Conservation (phyloP, 768 basidiomycete species). For the Pluteus cervinus region DNA sequence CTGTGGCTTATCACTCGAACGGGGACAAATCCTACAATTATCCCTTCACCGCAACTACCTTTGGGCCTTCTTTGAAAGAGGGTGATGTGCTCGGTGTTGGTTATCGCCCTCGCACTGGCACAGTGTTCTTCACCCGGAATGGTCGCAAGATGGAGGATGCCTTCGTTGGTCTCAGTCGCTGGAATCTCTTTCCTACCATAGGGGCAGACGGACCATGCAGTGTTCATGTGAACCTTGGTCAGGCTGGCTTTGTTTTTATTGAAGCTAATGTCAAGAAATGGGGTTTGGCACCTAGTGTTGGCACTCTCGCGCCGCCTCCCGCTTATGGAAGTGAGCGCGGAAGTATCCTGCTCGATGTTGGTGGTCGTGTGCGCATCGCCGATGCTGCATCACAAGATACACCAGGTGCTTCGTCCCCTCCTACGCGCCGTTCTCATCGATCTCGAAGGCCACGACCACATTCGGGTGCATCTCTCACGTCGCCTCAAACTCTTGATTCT, state of each 20-base stretch:
- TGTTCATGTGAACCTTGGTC: constrained; percentile 95
- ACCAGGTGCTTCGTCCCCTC: constrained; percentile 37
- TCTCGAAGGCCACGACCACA: constrained; percentile 44
- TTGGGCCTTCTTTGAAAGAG: constrained; percentile 82
- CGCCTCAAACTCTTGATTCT: constrained; percentile 34
- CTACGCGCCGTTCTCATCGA: constrained; percentile 56
- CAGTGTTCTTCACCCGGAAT: constrained; percentile 98
- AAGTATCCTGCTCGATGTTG: constrained; percentile 91
- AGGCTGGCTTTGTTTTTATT: constrained; percentile 97
- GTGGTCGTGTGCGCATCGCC: constrained; percentile 44
- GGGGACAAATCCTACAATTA: constrained; percentile 98
- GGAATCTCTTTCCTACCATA: constrained; percentile 96
- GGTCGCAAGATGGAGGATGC: constrained; percentile 97
- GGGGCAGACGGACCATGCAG: constrained; percentile 96
- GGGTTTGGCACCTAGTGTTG: constrained; percentile 96
- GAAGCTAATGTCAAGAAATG: constrained; percentile 99
- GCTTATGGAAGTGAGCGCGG: constrained; percentile 97
- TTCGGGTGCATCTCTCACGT: constrained; percentile 34
- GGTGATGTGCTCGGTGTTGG: constrained; percentile 96
- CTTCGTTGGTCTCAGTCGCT: constrained; percentile 80
- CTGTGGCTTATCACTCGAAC: constrained; percentile 92
- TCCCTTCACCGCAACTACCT: constrained; percentile 83
- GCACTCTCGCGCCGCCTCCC: constrained; percentile 94
- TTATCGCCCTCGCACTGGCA: constrained; percentile 92
- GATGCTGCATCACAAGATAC: constrained; percentile 37